phyloP scores from a whole-genome alignment of 345 rosid species.

The Excoecaria agallocha region DNA sequence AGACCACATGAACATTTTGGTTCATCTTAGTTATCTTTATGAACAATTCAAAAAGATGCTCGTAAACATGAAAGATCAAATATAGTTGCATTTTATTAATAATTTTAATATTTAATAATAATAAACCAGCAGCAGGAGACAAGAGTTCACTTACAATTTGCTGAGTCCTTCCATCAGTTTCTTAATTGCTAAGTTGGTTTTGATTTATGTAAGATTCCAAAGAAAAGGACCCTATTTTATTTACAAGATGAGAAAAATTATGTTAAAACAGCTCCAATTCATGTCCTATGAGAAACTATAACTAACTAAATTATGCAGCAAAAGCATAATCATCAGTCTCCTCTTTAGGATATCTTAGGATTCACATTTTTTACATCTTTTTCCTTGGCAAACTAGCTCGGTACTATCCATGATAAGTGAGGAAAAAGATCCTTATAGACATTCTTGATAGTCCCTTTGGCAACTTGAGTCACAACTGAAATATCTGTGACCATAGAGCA shows the following conservation, averaged over 20 bases:
- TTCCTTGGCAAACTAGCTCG: conserved; percentile 50
- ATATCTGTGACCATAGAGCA: too few species aligned
- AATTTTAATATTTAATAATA: too few species aligned
- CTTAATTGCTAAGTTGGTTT: too few species aligned
- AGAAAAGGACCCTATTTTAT: too few species aligned
- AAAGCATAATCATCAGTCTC: background rate
- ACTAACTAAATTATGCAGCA: conserved; percentile 1
- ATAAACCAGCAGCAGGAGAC: too few species aligned
- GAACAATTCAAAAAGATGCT: background rate
- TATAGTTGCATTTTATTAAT: background rate
- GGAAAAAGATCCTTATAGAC: conserved; percentile 49
- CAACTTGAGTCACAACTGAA: too few species aligned
- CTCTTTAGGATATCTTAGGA: conserved; percentile 13
- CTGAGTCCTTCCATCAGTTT: too few species aligned
- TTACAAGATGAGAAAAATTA: background rate
- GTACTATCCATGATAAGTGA: conserved; percentile 38
- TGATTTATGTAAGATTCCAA: too few species aligned
- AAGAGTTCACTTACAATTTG: too few species aligned
- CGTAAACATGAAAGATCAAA: background rate
- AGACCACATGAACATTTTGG: background rate
- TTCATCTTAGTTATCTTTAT: conserved; percentile 1
- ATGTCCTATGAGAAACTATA: background rate
- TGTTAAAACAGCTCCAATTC: background rate
- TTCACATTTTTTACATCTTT: conserved; percentile 39
- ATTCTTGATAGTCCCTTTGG: too few species aligned